A percentile compares a stretch with the other conserved stretches of the same genome.
Conservation (phyloP, 2,329 filamentous ascomycete genomes). For the Rhexocercosporidium sp. region DNA sequence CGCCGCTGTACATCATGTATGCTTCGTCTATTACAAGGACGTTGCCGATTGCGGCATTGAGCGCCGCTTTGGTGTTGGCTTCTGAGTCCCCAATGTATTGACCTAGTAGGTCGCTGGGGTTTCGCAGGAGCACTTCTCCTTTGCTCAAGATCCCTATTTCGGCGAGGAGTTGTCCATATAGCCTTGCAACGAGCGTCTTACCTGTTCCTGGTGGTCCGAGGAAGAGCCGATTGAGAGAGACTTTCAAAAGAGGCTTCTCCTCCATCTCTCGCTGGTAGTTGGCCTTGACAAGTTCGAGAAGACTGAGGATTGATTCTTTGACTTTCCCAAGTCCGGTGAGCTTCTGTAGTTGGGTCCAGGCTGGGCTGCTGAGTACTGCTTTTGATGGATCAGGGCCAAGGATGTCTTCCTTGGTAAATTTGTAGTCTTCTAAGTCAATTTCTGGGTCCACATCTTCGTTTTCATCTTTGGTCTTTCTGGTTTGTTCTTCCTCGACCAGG, state of each 20-base stretch:
- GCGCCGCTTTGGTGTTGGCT: slow-evolving; percentile 71
- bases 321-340: slow-evolving; percentile 62
- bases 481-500: background rate
- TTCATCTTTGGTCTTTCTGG: background rate
- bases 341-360: slow-evolving; percentile 62
- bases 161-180: slow-evolving; percentile 71
- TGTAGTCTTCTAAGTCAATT: slow-evolving; percentile 56
- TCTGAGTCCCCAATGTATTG: slow-evolving; percentile 66
- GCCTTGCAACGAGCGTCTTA: slow-evolving; percentile 75
- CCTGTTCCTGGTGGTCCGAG: slow-evolving; percentile 75
- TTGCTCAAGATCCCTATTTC: slow-evolving; percentile 59
- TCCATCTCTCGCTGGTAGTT: slow-evolving; percentile 65
- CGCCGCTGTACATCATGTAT: slow-evolving; percentile 52
- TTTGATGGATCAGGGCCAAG: slow-evolving; percentile 68
- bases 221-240: slow-evolving; percentile 70
- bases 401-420: slow-evolving; percentile 68
- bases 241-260: slow-evolving; percentile 64
- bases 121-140: slow-evolving; percentile 51
- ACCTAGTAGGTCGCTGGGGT: slow-evolving; percentile 48
- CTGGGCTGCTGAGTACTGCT: slow-evolving; percentile 53
- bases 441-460: background rate
- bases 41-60: slow-evolving; percentile 61
- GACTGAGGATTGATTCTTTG: slow-evolving; percentile 59
- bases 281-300: slow-evolving; percentile 59
- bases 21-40: slow-evolving; percentile 64